These are phyloP conservation scores for Clausena lansium DNA, from an alignment of 345 rosid genomes.

Conservation along the genomic window DNA sequence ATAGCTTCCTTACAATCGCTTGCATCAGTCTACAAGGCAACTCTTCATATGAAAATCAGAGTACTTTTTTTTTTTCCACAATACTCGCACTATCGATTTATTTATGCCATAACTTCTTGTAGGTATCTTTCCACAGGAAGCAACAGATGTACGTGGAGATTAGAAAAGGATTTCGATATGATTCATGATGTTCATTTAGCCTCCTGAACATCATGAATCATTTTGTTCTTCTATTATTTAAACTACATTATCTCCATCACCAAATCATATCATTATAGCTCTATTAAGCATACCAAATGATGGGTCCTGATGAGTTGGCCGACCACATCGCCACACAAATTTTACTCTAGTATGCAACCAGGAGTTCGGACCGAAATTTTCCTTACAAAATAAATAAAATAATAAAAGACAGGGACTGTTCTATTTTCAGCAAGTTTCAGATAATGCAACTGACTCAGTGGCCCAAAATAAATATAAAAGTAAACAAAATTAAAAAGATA, in stretches of 20 bases:
- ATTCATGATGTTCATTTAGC: conserved; percentile 29
- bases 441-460: neutral
- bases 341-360: neutral
- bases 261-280: too few relatives aligned
- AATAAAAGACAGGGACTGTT: neutral
- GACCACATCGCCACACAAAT: too few relatives aligned
- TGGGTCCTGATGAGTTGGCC: too few relatives aligned
- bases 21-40: too few relatives aligned
- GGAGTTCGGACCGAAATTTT: neutral
- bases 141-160: conserved; percentile 36
- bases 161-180: conserved; percentile 37
- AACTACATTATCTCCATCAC: too few relatives aligned
- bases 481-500: neutral
- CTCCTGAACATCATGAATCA: too few relatives aligned
- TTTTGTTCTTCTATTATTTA: too few relatives aligned
- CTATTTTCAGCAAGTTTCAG: neutral
- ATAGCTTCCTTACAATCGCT: too few relatives aligned
- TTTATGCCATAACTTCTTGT: neutral
- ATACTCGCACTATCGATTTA: neutral
- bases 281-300: too few relatives aligned
- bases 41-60: too few relatives aligned
- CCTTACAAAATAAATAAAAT: neutral
- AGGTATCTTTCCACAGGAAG: conserved; percentile 33
- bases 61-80: too few relatives aligned
- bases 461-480: neutral